A percentile compares a stretch with the other conserved stretches of the same genome.
Conservation (phyloP, 106 monocot species). For the Dioscorea alata region DNA sequence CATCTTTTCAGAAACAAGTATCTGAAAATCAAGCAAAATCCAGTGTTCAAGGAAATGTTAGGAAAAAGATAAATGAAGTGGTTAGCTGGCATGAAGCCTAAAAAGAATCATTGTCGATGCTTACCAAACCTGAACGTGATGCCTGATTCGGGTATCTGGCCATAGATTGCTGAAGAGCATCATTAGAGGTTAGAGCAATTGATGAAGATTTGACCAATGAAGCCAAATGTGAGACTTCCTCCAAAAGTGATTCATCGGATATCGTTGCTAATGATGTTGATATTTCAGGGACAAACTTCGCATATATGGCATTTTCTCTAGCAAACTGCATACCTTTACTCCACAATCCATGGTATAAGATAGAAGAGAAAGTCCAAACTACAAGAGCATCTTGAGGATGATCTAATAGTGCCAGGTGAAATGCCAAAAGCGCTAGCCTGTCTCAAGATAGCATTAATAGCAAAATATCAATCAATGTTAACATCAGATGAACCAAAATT, state of each 20-base stretch:
- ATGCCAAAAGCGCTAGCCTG: constrained; percentile 79
- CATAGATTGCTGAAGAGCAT: constrained; percentile 41
- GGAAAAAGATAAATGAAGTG: no score
- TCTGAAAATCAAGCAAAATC: constrained; percentile 17
- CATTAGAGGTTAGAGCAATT: constrained; percentile 20
- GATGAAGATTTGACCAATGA: constrained; percentile 54
- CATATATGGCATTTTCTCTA: constrained; percentile 27
- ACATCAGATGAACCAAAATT: no score
- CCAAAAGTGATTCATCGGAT: constrained; percentile 40
- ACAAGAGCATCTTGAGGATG: constrained; percentile 67
- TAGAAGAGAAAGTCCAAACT: constrained; percentile 60
- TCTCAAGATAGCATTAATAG: not conserved
- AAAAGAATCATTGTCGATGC: constrained; percentile 3
- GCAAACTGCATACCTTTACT: constrained; percentile 29
- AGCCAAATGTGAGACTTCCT: constrained; percentile 39
- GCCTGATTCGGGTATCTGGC: constrained; percentile 23
- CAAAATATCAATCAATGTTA: no score
- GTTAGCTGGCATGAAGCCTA: not conserved
- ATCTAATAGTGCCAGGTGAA: constrained; percentile 72
- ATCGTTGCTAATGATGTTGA: constrained; percentile 13
- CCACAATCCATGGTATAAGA: constrained; percentile 61
- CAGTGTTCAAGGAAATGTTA: not conserved
- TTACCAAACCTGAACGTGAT: constrained; percentile 41
- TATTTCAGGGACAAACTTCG: constrained; percentile 69
- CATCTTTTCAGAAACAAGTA: constrained; percentile 32